phyloP scores from a whole-genome alignment of 768 basidiomycete species.

The Boletus patriciae region DNA sequence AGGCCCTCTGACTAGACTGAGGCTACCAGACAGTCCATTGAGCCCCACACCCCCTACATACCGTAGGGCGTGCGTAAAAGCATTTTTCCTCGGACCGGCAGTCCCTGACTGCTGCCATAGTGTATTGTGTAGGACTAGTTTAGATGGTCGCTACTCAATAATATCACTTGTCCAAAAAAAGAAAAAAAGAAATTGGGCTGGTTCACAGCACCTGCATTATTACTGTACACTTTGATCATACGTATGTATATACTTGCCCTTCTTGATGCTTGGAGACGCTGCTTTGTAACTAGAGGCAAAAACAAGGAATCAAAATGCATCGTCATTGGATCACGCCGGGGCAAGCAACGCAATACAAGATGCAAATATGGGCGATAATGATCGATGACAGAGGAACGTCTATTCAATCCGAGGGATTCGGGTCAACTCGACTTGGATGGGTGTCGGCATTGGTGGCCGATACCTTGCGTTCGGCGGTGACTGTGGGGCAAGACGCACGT shows the following conservation, averaged over 20 bases:
- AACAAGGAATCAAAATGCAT: neutral
- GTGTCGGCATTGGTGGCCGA: constrained; percentile 8
- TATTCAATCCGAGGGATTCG: neutral
- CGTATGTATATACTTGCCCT: constrained; percentile 21
- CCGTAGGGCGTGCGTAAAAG: neutral
- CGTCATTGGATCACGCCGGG: neutral
- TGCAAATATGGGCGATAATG: neutral
- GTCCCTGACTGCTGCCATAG: neutral
- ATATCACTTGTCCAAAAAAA: neutral
- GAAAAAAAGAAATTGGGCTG: too few species aligned
- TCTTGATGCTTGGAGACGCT: neutral
- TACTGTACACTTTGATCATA: constrained; percentile 22
- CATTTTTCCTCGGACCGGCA: neutral
- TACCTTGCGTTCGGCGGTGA: constrained; percentile 57
- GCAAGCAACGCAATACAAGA: neutral
- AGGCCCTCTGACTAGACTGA: neutral
- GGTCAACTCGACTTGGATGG: neutral
- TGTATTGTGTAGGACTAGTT: neutral
- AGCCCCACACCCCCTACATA: neutral
- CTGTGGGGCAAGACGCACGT: constrained; percentile 25
- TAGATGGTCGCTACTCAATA: neutral
- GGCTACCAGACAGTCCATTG: neutral
- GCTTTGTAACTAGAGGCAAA: neutral
- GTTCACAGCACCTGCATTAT: constrained; percentile 21
- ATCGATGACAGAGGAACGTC: neutral